Evolutionary conservation across 2,329 filamentous ascomycete genomes (phyloP), one percentile per base, ranked within the genome.

Genomic region (Fusarium sp.): DNA sequence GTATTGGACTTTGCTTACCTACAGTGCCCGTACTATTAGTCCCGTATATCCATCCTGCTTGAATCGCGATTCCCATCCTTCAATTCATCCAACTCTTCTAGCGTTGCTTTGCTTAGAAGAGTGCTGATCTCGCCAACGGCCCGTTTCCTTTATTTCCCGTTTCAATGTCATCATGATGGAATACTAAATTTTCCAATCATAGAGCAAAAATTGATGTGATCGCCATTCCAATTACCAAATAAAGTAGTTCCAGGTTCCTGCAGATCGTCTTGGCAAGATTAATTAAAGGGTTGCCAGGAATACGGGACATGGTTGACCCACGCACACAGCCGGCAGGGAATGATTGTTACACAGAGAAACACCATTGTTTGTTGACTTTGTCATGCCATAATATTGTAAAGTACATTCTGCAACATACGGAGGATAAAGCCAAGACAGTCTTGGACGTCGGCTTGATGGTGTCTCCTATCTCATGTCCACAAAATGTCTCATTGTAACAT

Each of bases 251-350:
- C 54, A 4, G 62, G 67, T 64, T 70, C 67, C 53, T 70, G 67
- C 63, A 69, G 67, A 70, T 69, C 67, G 49, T 62, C 62, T 58
- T 67, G 66, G 66, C 66, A 63, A 52, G 37, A 38, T 40, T 51
- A 16, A 51, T 51, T 41, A 36, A 41, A 44, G 46, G 55, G 44
- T 61, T 44, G 30, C 44, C 44, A 40, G 44, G 40, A 42, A 54
- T 49, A 52, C 40, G 45, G 45, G 23, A 31, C 18, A 50, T 28
- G 46, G 49, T 47, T 45, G 50, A 63, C 38, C 53, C 59, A 56
- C 41, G 23, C 20, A 34, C 16, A n/a, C 12, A 42, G 23, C 20
- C 34, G 5, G 40, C 23, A 46, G 31, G 40, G 30, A 50, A 55
- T 23, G 23, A 6, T 23, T 49, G 62, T 70, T 36, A 36, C 58